Evolutionary conservation across 2,329 filamentous ascomycete species (phyloP).

Genomic region (Ceratocystis alfenasii): DNA sequence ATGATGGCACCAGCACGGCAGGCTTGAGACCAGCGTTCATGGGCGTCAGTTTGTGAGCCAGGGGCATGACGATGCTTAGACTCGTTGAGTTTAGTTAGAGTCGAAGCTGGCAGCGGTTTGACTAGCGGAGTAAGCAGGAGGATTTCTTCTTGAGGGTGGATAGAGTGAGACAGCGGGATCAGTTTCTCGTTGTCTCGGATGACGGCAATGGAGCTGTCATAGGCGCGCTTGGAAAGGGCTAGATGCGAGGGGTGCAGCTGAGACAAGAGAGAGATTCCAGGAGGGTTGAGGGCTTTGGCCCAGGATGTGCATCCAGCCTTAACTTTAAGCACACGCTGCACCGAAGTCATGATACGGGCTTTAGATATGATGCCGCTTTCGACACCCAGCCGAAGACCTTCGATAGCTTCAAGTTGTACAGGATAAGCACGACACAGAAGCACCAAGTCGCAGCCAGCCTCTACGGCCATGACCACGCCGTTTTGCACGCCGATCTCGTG

Average conservation of each 20-base stretch:
- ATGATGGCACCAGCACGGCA: conserved; percentile 49
- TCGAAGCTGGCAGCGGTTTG: conserved; percentile 83
- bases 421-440: conserved; percentile 79
- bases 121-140: conserved; percentile 78
- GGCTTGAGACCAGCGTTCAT: conserved; percentile 19
- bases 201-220: conserved; percentile 85
- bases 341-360: conserved; percentile 65
- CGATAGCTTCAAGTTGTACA: conserved; percentile 83
- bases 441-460: conserved; percentile 86
- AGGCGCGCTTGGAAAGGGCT: conserved; percentile 69
- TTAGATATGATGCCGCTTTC: conserved; percentile 82
- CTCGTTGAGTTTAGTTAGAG: conserved; percentile 44
- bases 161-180: conserved; percentile 66
- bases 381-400: conserved; percentile 74
- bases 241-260: conserved; percentile 74
- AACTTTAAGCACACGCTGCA: conserved; percentile 64
- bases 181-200: conserved; percentile 79
- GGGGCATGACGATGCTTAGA: conserved; percentile 27
- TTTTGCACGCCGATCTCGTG: conserved; percentile 96
- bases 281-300: conserved; percentile 80
- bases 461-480: conserved; percentile 93
- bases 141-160: conserved; percentile 79
- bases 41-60: neutral
- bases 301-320: conserved; percentile 82
- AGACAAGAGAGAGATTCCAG: conserved; percentile 63